Evolutionary conservation across 495 filamentous ascomycete species (phyloP).

Genomic region (Lasiosphaeria miniovina): DNA sequence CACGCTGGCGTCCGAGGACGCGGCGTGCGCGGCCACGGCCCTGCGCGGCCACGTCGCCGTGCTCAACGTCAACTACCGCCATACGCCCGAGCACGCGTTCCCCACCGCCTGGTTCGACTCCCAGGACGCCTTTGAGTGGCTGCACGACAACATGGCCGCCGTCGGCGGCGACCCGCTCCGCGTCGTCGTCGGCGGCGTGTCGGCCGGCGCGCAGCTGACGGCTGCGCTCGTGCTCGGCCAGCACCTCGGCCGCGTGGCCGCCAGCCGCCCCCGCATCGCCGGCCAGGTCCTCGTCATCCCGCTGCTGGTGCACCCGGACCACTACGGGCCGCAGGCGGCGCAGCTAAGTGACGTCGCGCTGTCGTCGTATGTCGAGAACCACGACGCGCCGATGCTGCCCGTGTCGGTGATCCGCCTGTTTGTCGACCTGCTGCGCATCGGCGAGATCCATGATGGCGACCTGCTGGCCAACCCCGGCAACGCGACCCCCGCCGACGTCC

Average conservation of each 20-base stretch:
- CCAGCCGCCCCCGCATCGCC: constrained; percentile 30
- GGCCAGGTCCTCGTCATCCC: constrained; percentile 48
- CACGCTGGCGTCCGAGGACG: constrained; percentile 44
- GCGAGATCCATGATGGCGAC: constrained; percentile 28
- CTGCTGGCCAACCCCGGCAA: constrained; percentile 39
- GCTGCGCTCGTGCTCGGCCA: constrained; percentile 38
- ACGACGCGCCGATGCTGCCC: constrained; percentile 40
- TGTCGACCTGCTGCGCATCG: constrained; percentile 29
- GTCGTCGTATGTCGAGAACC: constrained; percentile 38
- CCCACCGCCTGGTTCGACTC: constrained; percentile 46
- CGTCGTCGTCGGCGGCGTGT: constrained; percentile 47
- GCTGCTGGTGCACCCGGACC: constrained; percentile 28
- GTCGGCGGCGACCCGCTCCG: constrained; percentile 33
- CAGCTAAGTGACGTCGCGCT: constrained; percentile 32
- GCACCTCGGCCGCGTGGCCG: constrained; percentile 20
- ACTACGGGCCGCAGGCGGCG: constrained; percentile 34
- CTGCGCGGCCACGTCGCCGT: constrained; percentile 29
- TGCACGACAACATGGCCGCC: constrained; percentile 35
- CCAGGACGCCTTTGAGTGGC: constrained; percentile 47
- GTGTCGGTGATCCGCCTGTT: constrained; percentile 33
- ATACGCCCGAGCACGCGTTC: constrained; percentile 42
- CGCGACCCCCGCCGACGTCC: constrained; percentile 38
- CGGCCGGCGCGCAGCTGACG: constrained; percentile 43
- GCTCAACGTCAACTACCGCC: constrained; percentile 48
- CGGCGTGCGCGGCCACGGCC: constrained; percentile 41